Percentiles rank a stretch among this genome's conserved stretches.
phyloP scores from a whole-genome alignment of 768 basidiomycete species.

The Gelatoporia subvermispora region DNA sequence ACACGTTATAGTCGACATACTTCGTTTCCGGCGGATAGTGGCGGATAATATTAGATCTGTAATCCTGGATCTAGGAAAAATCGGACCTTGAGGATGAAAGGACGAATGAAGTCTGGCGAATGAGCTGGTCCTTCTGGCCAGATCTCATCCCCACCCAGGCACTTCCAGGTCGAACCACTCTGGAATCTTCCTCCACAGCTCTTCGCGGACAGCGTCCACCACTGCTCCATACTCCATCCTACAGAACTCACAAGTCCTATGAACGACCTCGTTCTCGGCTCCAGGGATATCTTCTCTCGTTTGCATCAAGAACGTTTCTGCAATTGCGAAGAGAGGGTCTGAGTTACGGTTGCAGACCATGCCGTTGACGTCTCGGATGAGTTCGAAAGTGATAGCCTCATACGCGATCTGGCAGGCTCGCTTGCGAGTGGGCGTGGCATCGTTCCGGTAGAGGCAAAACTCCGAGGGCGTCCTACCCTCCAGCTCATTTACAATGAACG shows the following conservation, averaged over 20 bases:
- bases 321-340: constrained; percentile 67
- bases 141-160: constrained; percentile 29
- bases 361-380: constrained; percentile 70
- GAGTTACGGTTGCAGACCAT: constrained; percentile 59
- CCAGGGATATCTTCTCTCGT: constrained; percentile 41
- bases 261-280: constrained; percentile 37
- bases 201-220: constrained; percentile 54
- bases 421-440: constrained; percentile 38
- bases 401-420: constrained; percentile 67
- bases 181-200: constrained; percentile 63
- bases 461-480: constrained; percentile 51
- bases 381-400: constrained; percentile 69
- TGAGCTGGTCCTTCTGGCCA: no score
- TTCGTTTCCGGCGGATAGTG: no score
- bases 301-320: constrained; percentile 64
- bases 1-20: no score
- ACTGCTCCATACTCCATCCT: constrained; percentile 55
- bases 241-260: constrained; percentile 62
- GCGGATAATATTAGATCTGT: no score
- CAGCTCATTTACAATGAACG: constrained; percentile 70
- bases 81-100: no score
- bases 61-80: no score
- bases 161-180: constrained; percentile 60
- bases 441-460: constrained; percentile 45
- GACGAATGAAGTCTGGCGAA: no score